These are phyloP conservation scores for Capronia coronata DNA, from an alignment of 2,329 filamentous ascomycete genomes.

Conservation along the genomic window DNA sequence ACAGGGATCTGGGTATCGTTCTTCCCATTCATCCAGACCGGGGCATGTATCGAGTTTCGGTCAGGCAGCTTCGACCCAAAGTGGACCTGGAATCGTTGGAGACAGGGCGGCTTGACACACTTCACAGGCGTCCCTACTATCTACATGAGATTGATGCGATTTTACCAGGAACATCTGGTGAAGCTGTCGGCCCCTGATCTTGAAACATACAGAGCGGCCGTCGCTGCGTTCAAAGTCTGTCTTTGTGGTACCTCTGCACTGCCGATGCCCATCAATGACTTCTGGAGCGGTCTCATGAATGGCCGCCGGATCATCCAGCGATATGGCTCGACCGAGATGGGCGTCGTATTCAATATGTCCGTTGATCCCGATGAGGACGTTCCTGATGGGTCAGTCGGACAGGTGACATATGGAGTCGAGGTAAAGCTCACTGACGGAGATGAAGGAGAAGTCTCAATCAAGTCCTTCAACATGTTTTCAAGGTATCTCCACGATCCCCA, in stretches of 20 bases:
- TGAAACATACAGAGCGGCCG: conserved; percentile 40
- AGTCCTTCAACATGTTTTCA: conserved; percentile 38
- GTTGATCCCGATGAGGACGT: conserved; percentile 30
- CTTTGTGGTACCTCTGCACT: conserved; percentile 42
- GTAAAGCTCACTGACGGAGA: conserved; percentile 40
- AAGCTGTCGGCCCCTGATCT: conserved; percentile 24
- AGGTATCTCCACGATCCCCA: conserved; percentile 37
- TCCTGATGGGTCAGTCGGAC: conserved; percentile 32
- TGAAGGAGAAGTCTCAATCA: conserved; percentile 45
- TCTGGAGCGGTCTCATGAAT: conserved; percentile 42
- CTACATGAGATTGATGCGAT: conserved; percentile 39
- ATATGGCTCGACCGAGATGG: conserved; percentile 43
- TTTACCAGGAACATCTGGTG: conserved; percentile 28
- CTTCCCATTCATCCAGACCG: conserved; percentile 36
- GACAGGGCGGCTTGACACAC: conserved; percentile 32
- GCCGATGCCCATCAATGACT: conserved; percentile 46
- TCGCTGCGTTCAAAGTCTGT: conserved; percentile 28
- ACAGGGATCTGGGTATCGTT: conserved; percentile 31
- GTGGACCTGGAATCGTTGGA: conserved; percentile 39
- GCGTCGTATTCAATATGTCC: conserved; percentile 40
- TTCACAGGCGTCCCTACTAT: conserved; percentile 43
- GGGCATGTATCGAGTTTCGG: conserved; percentile 40
- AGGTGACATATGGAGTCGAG: conserved; percentile 36
- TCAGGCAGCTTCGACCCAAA: conserved; percentile 36
- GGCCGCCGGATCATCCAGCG: conserved; percentile 40